These are phyloP conservation scores for Neurospora crassa DNA, from an alignment of 2,329 filamentous ascomycete species.

Conservation along the genomic window DNA sequence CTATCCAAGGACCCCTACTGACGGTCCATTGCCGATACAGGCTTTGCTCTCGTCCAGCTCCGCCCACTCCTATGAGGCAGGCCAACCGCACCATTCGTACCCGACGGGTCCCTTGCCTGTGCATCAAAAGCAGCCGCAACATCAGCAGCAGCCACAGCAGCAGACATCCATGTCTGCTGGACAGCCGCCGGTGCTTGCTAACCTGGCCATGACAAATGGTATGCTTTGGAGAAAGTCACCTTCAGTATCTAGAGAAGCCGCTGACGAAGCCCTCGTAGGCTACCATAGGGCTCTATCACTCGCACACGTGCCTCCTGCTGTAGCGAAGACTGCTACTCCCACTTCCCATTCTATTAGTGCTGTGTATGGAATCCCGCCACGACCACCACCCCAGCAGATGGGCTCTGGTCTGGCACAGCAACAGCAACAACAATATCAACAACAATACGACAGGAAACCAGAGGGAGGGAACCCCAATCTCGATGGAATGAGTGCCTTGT, in stretches of 20 bases:
- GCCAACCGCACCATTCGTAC: constrained; percentile 10
- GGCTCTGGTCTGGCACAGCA: not conserved
- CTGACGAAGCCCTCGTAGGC: constrained; percentile 14
- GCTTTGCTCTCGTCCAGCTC: constrained; percentile 37
- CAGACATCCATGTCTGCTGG: not conserved
- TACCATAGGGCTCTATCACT: constrained; percentile 12
- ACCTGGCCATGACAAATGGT: constrained; percentile 12
- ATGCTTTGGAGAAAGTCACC: not conserved
- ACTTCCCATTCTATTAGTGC: constrained; percentile 1
- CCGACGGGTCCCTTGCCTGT: constrained; percentile 2
- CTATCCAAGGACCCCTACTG: constrained; percentile 36
- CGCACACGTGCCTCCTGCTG: constrained; percentile 1
- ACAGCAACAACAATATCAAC: constrained; percentile 2
- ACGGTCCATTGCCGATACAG: constrained; percentile 45
- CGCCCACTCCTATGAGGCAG: constrained; percentile 8
- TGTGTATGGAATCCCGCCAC: constrained; percentile 2
- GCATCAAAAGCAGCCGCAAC: constrained; percentile 10
- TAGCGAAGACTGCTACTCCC: not conserved
- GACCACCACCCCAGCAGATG: constrained; percentile 4
- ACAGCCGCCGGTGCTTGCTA: constrained; percentile 6
- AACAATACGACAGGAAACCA: constrained; percentile 12
- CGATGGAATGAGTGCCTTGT: constrained; percentile 50
- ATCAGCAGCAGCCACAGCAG: constrained; percentile 8
- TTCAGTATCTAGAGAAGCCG: not conserved
- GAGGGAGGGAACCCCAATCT: constrained; percentile 24